phyloP scores from a whole-genome alignment of 768 basidiomycete species.

The Suillus bovinus region DNA sequence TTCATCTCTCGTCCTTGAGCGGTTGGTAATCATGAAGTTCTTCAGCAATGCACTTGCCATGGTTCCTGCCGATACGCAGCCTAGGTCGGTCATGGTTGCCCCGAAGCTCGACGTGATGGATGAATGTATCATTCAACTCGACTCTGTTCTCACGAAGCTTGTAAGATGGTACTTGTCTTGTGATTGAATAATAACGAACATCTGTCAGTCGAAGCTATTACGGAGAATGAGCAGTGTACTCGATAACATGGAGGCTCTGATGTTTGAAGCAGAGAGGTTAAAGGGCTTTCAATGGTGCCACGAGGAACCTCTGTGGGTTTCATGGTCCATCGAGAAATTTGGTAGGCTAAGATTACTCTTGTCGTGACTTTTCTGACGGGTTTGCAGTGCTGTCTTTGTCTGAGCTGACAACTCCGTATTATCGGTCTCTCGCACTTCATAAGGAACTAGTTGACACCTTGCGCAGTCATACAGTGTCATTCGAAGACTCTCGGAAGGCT shows the following conservation, averaged over 20 bases:
- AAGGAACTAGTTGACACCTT: constrained; percentile 55
- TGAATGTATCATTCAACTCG: constrained; percentile 56
- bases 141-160: constrained; percentile 59
- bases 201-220: constrained; percentile 65
- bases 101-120: constrained; percentile 74
- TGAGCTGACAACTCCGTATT: constrained; percentile 60
- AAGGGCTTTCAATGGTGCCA: constrained; percentile 75
- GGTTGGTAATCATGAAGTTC: not conserved
- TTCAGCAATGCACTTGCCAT: constrained; percentile 64
- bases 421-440: constrained; percentile 62
- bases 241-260: constrained; percentile 62
- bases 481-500: constrained; percentile 64
- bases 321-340: constrained; percentile 81
- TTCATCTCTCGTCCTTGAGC: not conserved
- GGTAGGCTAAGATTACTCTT: constrained; percentile 38
- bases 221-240: constrained; percentile 61
- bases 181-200: not conserved
- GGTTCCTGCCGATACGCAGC: constrained; percentile 51
- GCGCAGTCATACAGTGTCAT: constrained; percentile 65
- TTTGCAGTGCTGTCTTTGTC: constrained; percentile 54
- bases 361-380: not conserved
- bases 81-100: constrained; percentile 57
- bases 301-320: constrained; percentile 75
- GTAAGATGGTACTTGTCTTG: constrained; percentile 41
- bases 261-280: constrained; percentile 67